A percentile compares a stretch with the other conserved stretches of the same genome.
Evolutionary conservation across 1,284 basidiomycete species (phyloP).

Genomic region (Apiotrichum porosum): DNA sequence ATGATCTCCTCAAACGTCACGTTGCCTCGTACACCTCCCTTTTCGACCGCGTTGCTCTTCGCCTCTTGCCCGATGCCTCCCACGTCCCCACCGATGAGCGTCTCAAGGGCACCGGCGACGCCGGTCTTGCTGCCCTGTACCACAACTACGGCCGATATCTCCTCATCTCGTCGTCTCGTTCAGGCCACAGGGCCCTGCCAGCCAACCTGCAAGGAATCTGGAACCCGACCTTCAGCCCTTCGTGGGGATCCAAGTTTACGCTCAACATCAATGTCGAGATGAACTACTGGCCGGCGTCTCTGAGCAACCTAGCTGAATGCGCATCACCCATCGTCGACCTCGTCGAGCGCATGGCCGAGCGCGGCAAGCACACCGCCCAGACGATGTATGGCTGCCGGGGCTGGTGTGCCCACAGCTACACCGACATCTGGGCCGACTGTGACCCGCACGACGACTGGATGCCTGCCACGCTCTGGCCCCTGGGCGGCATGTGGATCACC

Average conservation of each 20-base stretch:
- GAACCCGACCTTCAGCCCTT: constrained; percentile 8
- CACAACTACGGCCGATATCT: constrained; percentile 14
- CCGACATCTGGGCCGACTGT: constrained; percentile 7
- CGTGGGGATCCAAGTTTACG: constrained; percentile 11
- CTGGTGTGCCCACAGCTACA: constrained; percentile 12
- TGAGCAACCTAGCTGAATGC: not conserved
- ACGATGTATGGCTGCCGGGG: constrained; percentile 10
- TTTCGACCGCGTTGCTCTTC: not conserved
- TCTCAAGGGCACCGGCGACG: not conserved
- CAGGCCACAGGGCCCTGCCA: not conserved
- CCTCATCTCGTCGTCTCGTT: constrained; percentile 7
- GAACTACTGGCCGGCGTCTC: constrained; percentile 13
- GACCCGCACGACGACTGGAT: not conserved
- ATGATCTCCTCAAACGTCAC: not conserved
- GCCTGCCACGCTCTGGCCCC: constrained; percentile 5
- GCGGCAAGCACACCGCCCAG: constrained; percentile 1
- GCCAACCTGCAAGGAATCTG: constrained; percentile 16
- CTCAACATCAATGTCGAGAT: constrained; percentile 19
- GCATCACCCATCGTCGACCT: constrained; percentile 5
- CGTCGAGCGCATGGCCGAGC: constrained; percentile 3
- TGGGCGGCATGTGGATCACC: constrained; percentile 9
- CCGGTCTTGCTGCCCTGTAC: constrained; percentile 5
- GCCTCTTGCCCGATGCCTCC: not conserved
- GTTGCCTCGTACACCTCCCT: not conserved
- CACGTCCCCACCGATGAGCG: not conserved